Conservation (phyloP, 495 filamentous ascomycete genomes). For the Aspergillus bridgeri region DNA sequence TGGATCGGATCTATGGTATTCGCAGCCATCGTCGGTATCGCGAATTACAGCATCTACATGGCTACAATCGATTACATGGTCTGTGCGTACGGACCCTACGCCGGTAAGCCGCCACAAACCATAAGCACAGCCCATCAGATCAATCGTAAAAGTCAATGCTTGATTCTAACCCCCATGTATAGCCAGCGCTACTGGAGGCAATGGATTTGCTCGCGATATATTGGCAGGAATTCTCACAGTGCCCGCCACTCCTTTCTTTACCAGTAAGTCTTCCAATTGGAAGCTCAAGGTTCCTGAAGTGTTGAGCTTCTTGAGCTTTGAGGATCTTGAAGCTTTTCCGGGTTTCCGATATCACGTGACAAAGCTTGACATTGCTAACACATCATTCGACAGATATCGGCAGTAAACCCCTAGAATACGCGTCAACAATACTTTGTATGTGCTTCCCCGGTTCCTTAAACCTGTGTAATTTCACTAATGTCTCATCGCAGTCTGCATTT, state of each 20-base stretch:
- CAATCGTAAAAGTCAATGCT: too few relatives aligned
- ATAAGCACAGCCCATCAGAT: too few relatives aligned
- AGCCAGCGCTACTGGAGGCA: constrained; percentile 68
- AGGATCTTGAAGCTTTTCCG: too few relatives aligned
- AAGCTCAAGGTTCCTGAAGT: too few relatives aligned
- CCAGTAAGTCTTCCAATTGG: constrained; percentile 34
- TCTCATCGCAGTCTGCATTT: constrained; percentile 49
- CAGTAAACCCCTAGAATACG: constrained; percentile 56
- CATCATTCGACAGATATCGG: constrained; percentile 51
- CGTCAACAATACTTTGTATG: constrained; percentile 66
- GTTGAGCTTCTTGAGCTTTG: too few relatives aligned
- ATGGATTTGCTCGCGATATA: constrained; percentile 75
- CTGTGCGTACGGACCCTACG: constrained; percentile 67
- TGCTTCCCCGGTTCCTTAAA: neutral
- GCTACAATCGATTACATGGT: constrained; percentile 76
- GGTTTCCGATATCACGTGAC: neutral
- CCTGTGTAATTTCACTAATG: too few relatives aligned
- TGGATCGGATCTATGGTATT: constrained; percentile 68
- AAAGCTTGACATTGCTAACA: neutral
- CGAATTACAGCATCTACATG: constrained; percentile 71
- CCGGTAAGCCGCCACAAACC: too few relatives aligned
- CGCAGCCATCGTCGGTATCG: constrained; percentile 61
- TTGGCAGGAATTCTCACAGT: constrained; percentile 76
- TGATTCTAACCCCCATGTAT: too few relatives aligned
- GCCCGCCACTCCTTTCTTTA: constrained; percentile 67